Base-by-base conservation (phyloP, 352 stramenopile species). In the Phytopythium cucurbitacearum region DNA sequence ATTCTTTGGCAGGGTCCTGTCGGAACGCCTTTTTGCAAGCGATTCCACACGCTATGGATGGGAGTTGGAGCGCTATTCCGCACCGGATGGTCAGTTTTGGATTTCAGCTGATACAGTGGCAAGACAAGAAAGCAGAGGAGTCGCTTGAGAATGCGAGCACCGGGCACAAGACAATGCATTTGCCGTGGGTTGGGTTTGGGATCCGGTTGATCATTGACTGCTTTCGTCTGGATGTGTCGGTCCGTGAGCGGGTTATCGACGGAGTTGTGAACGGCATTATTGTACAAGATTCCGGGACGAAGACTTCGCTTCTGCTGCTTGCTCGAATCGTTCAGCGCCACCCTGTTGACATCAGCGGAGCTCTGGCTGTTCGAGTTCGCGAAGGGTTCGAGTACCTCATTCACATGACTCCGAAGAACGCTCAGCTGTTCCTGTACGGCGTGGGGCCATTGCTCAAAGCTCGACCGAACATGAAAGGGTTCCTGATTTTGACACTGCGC, bases 341-440 rank as follows among this genome's bases (percentile, higher is more conserved):
- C 35, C 28, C 70, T 3, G 39, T 71, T 4, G 75, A 86, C 9
- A 53, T 86, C 7, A 56, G 59, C 33, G 61, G 60, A 7, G 37
- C 37, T 3, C 46, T 85, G n/a, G 51, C 62, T 28, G 48, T 55
- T 7, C 59, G 68, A 5, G 49, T 87, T 33, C 76, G 68, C 3
- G 73, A 84, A 51, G 76, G 67, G 33, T 57, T 87, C n/a, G 76
- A 85, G 51, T 79, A 81, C 41, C 56, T 85, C 3, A 73, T 71
- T 21, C 59, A 71, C 37, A 59, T 87, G 40, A 48, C 57, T 4
- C 51, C 69, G 4, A 42, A 49, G 12, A 63, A 67, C 21, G 73
- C 68, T 12, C 49, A 51, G 7, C 11, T 57, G 4, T 47, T 85
- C 7, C 60, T 87, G 2, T 47, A 57, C 0, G 71, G 71, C 4